Conservation (phyloP, 2,329 filamentous ascomycete species). For the Fusarium sp. region DNA sequence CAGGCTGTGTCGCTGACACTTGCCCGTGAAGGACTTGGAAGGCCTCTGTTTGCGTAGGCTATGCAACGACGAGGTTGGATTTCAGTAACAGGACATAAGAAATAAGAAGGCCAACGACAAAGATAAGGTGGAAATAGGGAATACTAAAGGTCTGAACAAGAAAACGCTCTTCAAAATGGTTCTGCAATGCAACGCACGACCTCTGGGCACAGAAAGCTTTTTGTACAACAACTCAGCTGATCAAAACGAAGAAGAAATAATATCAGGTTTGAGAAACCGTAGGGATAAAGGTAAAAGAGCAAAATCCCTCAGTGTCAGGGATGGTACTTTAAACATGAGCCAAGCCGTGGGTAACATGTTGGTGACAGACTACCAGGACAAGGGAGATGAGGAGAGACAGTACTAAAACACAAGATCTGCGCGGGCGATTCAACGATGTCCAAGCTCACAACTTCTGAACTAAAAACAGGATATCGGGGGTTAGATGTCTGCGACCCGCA, state of each 20-base stretch:
- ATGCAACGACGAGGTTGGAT: neutral
- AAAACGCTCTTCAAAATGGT: constrained; percentile 10
- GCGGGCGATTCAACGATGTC: constrained; percentile 31
- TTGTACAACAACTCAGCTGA: constrained; percentile 26
- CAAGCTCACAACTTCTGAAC: constrained; percentile 10
- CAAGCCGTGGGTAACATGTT: constrained; percentile 27
- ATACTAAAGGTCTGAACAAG: neutral
- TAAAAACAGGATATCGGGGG: constrained; percentile 25
- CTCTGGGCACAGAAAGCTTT: constrained; percentile 26
- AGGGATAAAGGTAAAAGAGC: neutral
- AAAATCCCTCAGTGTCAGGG: constrained; percentile 38
- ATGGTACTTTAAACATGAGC: constrained; percentile 21
- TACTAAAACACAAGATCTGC: constrained; percentile 37
- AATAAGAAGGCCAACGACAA: neutral
- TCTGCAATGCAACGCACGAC: constrained; percentile 1
- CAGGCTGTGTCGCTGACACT: constrained; percentile 5
- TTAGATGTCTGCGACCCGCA: neutral
- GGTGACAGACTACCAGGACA: constrained; percentile 14
- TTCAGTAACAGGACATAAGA: neutral
- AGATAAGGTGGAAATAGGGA: neutral
- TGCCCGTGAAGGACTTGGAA: neutral
- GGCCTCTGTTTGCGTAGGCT: neutral
- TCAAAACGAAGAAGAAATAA: neutral
- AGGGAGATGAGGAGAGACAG: constrained; percentile 41
- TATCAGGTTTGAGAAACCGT: neutral